Evolutionary conservation across 495 filamentous ascomycete species (phyloP), one percentile per base, ranked within the genome.

Genomic region (Emericellopsis terricola): DNA sequence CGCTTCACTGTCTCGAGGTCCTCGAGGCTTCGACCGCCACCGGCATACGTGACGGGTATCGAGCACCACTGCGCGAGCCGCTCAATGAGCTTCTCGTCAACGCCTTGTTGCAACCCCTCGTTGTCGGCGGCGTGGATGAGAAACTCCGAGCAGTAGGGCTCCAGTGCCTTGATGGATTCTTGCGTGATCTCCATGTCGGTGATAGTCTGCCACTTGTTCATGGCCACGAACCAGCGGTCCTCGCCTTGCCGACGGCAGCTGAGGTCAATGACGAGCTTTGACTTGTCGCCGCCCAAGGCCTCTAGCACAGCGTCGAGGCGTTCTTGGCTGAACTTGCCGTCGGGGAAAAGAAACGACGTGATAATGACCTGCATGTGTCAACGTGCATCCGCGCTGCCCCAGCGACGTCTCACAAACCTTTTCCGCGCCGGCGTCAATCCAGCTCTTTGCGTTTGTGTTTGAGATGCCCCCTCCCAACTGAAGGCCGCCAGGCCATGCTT

Each of bases 101-200:
- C 78, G 18, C 89, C 89, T 33, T 64, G 63, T 49, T 94, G 91
- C 31, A 96, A 59, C 7, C 89, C 89, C 50, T 96, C 89, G 36
- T 87, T 84, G 50, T 97, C 89, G n/a, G 91, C 89, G n/a, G 89
- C 89, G 46, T 97, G 91, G 45, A 97, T 82, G 31, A 97, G 63
- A 52, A 97, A 96, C 47, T 97, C 91, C 28, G 78, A 82, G 59
- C 89, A 94, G 51, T 83, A 87, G 8, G 77, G 78, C 46, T 93
- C 85, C 7, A 96, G 62, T 9, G 70, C 49, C 13, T 65, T 64
- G 34, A 97, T 92, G 2, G 76, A 78, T 51, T 76, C 85, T 91
- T 40, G 18, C 27, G 72, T 82, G 37, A 96, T 72, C 46, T 94
- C 87, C 75, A 91, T 85, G 49, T 93, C 81, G 1, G 89, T 96